These are phyloP conservation scores for Russula ochroleuca DNA, from an alignment of 768 basidiomycete genomes.

Conservation along the genomic window DNA sequence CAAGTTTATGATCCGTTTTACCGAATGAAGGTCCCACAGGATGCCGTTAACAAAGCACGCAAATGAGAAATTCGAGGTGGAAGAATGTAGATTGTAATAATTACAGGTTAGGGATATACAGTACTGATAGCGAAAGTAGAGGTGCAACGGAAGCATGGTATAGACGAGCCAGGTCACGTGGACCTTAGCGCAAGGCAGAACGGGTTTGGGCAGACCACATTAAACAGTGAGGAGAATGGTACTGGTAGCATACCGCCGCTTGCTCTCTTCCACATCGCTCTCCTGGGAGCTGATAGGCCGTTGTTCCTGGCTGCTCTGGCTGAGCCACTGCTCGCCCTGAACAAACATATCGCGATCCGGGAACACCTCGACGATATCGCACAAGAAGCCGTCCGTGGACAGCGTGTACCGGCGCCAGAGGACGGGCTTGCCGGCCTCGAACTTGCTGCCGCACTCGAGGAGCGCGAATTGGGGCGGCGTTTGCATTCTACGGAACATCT, in stretches of 20 bases:
- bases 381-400: constrained; percentile 52
- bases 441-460: constrained; percentile 44
- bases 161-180: too few relatives aligned
- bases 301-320: constrained; percentile 30
- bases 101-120: too few relatives aligned
- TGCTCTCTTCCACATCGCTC: constrained; percentile 9
- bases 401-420: constrained; percentile 60
- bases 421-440: constrained; percentile 29
- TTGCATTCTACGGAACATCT: constrained; percentile 56
- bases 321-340: constrained; percentile 51
- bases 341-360: constrained; percentile 63
- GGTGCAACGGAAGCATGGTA: too few relatives aligned
- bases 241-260: constrained; percentile 19
- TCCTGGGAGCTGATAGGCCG: background rate
- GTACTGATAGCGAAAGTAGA: too few relatives aligned
- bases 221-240: constrained; percentile 11
- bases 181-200: background rate
- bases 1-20: too few relatives aligned
- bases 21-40: too few relatives aligned
- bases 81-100: background rate
- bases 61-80: background rate
- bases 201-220: background rate
- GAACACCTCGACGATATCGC: constrained; percentile 68
- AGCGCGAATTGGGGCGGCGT: constrained; percentile 56
- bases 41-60: too few relatives aligned